A percentile compares a stretch with the other conserved stretches of the same genome.
Conservation (phyloP, 2,329 filamentous ascomycete species). For the Intubia oerlemansii region DNA sequence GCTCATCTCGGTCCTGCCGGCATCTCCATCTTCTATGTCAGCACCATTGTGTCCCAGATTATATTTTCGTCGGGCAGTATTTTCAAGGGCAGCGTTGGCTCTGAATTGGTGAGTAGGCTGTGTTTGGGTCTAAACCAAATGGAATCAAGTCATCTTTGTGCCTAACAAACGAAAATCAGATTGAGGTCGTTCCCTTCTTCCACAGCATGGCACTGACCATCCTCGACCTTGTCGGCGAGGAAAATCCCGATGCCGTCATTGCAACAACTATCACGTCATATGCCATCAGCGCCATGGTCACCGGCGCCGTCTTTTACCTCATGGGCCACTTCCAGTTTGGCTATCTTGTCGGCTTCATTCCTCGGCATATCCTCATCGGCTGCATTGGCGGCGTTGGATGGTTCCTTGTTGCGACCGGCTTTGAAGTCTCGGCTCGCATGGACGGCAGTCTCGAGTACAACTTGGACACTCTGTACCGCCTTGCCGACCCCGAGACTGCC, state of each 20-base stretch:
- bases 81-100: constrained; percentile 80
- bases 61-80: constrained; percentile 74
- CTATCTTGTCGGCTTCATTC: constrained; percentile 90
- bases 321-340: constrained; percentile 78
- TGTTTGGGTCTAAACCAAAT: constrained; percentile 18
- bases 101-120: constrained; percentile 45
- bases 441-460: constrained; percentile 73
- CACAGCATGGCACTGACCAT: constrained; percentile 95
- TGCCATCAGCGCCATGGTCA: constrained; percentile 74
- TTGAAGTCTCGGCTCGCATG: constrained; percentile 81
- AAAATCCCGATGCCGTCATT: constrained; percentile 67
- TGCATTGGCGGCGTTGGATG: constrained; percentile 95
- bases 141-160: too few species aligned
- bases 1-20: constrained; percentile 72
- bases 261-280: constrained; percentile 89
- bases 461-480: constrained; percentile 49
- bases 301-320: constrained; percentile 74
- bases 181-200: constrained; percentile 96
- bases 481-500: constrained; percentile 54
- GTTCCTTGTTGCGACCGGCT: constrained; percentile 77
- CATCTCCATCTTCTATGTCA: constrained; percentile 97
- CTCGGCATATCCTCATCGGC: constrained; percentile 84
- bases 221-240: constrained; percentile 52
- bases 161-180: constrained; percentile 31
- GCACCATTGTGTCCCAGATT: constrained; percentile 83